Conservation (phyloP, 768 basidiomycete genomes). For the Crassisporium funariophilum region DNA sequence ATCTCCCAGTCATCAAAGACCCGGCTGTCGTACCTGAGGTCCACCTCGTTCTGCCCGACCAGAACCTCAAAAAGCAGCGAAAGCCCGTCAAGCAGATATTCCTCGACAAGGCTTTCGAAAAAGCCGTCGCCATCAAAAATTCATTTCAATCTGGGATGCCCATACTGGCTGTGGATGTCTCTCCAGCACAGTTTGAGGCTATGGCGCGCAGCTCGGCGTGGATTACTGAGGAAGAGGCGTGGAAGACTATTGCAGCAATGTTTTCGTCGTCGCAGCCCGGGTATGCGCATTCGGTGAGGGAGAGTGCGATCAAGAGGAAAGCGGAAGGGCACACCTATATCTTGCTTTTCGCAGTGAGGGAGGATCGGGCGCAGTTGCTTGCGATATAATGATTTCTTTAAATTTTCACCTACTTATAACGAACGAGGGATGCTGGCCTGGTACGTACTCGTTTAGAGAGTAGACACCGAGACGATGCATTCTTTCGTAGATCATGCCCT, state of each 20-base stretch:
- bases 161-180: constrained; percentile 73
- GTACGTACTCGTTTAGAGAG: too few relatives aligned
- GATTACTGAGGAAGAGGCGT: constrained; percentile 75
- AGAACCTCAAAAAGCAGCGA: constrained; percentile 75
- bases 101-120: constrained; percentile 72
- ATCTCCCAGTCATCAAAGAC: constrained; percentile 42
- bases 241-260: constrained; percentile 57
- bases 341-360: constrained; percentile 65
- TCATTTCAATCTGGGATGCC: constrained; percentile 64
- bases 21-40: constrained; percentile 43
- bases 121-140: constrained; percentile 54
- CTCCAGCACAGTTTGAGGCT: constrained; percentile 58
- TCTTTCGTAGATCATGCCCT: too few relatives aligned
- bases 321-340: constrained; percentile 64
- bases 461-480: too few relatives aligned
- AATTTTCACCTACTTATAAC: too few relatives aligned
- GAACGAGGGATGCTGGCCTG: too few relatives aligned
- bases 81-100: constrained; percentile 73
- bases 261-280: constrained; percentile 61
- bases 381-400: constrained; percentile 3
- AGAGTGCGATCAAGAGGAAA: constrained; percentile 62
- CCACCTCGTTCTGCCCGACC: constrained; percentile 70
- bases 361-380: constrained; percentile 69
- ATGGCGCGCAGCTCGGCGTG: constrained; percentile 61
- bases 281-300: constrained; percentile 70